Conservation (phyloP, 331 rosid genomes). For the Malus hybrid region DNA sequence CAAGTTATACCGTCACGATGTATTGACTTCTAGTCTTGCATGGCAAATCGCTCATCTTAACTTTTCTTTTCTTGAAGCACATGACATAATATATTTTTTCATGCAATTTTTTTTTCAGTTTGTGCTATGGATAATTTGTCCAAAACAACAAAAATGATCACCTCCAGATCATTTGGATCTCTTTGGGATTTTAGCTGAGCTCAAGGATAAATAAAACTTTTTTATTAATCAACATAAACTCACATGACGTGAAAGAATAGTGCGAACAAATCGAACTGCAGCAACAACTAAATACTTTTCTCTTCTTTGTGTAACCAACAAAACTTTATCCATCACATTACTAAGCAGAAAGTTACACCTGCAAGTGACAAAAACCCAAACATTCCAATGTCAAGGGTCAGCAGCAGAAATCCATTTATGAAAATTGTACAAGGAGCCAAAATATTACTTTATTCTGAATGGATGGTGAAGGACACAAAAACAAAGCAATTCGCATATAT, state of each 20-base stretch:
- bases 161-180: background rate
- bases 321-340: constrained; percentile 69
- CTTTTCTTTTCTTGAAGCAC: background rate
- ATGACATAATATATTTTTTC: background rate
- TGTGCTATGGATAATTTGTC: background rate
- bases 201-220: background rate
- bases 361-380: constrained; percentile 21
- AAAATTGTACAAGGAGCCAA: constrained; percentile 18
- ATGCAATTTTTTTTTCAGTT: background rate
- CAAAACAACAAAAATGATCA: background rate
- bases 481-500: constrained; percentile 90
- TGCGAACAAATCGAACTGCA: constrained; percentile 90
- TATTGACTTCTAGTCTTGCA: background rate
- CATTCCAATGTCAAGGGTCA: constrained; percentile 5
- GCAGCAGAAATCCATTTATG: constrained; percentile 10
- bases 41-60: background rate
- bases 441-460: constrained; percentile 84
- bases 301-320: constrained; percentile 63
- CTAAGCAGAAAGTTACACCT: constrained; percentile 78
- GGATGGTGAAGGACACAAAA: constrained; percentile 98
- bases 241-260: constrained; percentile 83
- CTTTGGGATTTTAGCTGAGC: background rate
- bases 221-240: constrained; percentile 15
- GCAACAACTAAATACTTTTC: constrained; percentile 91
- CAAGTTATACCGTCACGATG: background rate